Conservation (phyloP, 768 basidiomycete genomes). For the Macrolepiota fuliginosa region DNA sequence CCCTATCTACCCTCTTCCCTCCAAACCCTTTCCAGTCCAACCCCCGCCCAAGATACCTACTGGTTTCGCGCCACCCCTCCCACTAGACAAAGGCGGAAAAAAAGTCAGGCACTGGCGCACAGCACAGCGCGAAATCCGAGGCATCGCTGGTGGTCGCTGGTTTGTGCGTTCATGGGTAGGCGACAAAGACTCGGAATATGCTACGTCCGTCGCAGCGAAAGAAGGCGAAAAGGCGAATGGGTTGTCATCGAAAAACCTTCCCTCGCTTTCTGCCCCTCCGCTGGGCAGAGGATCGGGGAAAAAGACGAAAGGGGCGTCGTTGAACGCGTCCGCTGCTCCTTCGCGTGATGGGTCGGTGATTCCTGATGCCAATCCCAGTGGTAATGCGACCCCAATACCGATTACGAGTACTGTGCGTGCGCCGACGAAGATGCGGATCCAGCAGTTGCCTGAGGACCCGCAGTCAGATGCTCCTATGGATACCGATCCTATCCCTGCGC, state of each 20-base stretch:
- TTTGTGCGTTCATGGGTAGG: slow-evolving; percentile 82
- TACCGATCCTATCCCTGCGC: slow-evolving; percentile 23
- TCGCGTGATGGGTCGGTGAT: slow-evolving; percentile 57
- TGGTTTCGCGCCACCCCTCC: slow-evolving; percentile 64
- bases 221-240: slow-evolving; percentile 28
- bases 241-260: slow-evolving; percentile 32
- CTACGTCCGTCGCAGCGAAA: slow-evolving; percentile 31
- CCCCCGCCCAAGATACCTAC: slow-evolving; percentile 73
- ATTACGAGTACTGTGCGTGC: slow-evolving; percentile 38
- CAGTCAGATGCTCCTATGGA: slow-evolving; percentile 43
- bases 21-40: slow-evolving; percentile 83
- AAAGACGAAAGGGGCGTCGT: slow-evolving; percentile 35
- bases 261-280: slow-evolving; percentile 46
- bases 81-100: slow-evolving; percentile 62
- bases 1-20: slow-evolving; percentile 74
- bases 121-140: slow-evolving; percentile 75
- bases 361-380: slow-evolving; percentile 49
- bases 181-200: slow-evolving; percentile 72
- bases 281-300: slow-evolving; percentile 36
- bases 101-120: slow-evolving; percentile 71
- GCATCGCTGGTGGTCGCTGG: slow-evolving; percentile 84
- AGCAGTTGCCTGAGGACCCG: slow-evolving; percentile 51
- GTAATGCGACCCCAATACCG: slow-evolving; percentile 31
- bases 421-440: slow-evolving; percentile 67
- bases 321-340: slow-evolving; percentile 47